Evolutionary conservation across 2,329 filamentous ascomycete species (phyloP), one percentile per base, ranked within the genome.

Genomic region (Fusarium sp.): DNA sequence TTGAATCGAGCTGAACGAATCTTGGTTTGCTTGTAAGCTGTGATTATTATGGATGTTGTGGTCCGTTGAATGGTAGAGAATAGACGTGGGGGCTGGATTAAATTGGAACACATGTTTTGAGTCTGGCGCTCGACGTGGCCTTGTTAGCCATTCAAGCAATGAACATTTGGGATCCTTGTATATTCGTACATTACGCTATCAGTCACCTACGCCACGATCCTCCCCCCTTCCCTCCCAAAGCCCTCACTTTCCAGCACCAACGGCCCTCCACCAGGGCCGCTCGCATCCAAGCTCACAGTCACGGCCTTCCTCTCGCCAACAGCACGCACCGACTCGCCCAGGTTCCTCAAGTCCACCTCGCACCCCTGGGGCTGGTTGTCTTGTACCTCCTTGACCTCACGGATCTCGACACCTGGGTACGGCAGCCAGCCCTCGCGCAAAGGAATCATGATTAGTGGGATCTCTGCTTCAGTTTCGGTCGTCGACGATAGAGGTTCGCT

Each of bases 341-440:
- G 86, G 79, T 94, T 97, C 76, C 90, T 87, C 77, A 93, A 93
- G 80, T 98, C 94, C 14, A 93, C 93, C 84, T 98, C 95, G 79
- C 92, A 95, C 83, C 84, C 76, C 73, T 80, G 78, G 16, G 72
- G 50, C 25, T 71, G 76, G 69, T 66, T 67, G 68, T 73, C 80
- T 72, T 78, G 81, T 4, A 66, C 57, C 9, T 79, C 76, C 64
- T 83, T 81, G 9, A 91, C 86, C 80, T 92, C 91, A 52, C 92
- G 90, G 39, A 98, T 92, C 60, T 98, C 95, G 3, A 98, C 87
- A 9, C 84, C 88, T 0, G 97, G 97, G 32, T 95, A 90, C 1
- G 95, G 88, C n/a, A 97, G 83, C 80, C 91, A 91, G 1, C 97
- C 96, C 32, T 94, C 88, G 63, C 92, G 90, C 54, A 98, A 87